A percentile compares a stretch with the other conserved stretches of the same genome.
Conservation (phyloP, 305 asterid genomes). For the Solanum hybrid region DNA sequence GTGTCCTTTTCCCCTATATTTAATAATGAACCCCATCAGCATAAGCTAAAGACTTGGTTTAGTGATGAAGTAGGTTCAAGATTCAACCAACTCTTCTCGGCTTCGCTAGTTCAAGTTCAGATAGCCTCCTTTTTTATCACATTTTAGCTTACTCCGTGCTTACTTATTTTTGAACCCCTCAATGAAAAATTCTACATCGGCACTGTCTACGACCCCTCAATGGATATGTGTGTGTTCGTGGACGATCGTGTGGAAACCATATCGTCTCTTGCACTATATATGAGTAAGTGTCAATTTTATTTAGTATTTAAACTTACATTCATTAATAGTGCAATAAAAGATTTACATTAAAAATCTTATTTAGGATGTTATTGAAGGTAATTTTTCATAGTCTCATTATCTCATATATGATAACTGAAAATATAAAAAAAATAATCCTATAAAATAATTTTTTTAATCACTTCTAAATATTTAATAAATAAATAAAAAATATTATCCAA, state of each 20-base stretch:
- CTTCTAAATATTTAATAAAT: neutral
- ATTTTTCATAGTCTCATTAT: neutral
- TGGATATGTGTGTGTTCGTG: neutral
- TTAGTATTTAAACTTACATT: neutral
- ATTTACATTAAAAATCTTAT: neutral
- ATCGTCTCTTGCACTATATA: neutral
- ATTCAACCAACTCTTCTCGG: neutral
- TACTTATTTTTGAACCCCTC: neutral
- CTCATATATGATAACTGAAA: neutral
- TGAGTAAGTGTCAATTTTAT: neutral
- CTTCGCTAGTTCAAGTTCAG: too few species aligned
- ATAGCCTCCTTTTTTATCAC: neutral
- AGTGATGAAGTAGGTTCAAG: neutral
- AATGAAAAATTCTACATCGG: accelerated
- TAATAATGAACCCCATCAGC: neutral
- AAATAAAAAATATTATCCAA: neutral
- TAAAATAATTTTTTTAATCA: neutral
- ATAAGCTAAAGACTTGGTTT: neutral
- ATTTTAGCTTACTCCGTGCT: neutral
- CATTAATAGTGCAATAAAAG: neutral
- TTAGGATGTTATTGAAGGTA: neutral
- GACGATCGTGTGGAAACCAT: neutral
- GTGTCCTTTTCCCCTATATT: too few species aligned
- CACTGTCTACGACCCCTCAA: neutral
- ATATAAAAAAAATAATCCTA: neutral